Evolutionary conservation across 768 basidiomycete species (phyloP), one percentile per base, ranked within the genome.

Genomic region (Pisolithus orientalis): DNA sequence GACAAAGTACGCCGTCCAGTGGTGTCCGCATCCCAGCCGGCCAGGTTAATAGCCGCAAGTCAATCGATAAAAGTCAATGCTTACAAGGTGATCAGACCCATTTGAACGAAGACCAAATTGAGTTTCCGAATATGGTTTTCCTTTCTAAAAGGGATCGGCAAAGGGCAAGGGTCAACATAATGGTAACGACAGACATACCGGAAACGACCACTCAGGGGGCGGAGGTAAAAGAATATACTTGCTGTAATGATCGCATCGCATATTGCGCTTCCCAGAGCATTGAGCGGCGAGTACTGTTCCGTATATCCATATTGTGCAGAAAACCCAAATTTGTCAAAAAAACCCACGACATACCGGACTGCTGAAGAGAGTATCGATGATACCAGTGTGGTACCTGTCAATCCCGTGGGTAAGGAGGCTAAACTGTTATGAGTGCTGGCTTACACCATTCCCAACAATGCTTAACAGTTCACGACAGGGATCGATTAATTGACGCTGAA

Each of bases 161-260:
- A 29, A 14, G 39, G 5, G n/a, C 3, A 21, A 24, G 0, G 6
- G 8, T 28, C 1, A n/a, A 37, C 10, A 10, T 4, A 17, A 37
- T 3, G 11, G 13, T 44, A 27, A 44, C 34, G 14, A 16, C 10
- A 14, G 8, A 9, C 5, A 14, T 53, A 64, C 62, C 62, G 53
- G 27, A 17, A 31, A 29, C 39, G 11, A 9, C 44, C 57, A 21
- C 53, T 50, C 17, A 11, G 39, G 13, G 59, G 43, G 16, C 49
- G 57, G 27, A 64, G 45, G 28, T 61, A 61, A 46, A 54, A 65
- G 1, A 50, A 31, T n/a, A 64, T 34, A 10, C 59, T 56, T 16
- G 4, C 1, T 1, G 59, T 64, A 49, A 66, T 64, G 38, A 51
- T 6, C 11, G 44, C 45, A 49, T 63, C 62, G 17, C 64, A 65